Evolutionary conservation across 257 asterid genomes (phyloP).

Genomic region (Scutellaria minor): DNA sequence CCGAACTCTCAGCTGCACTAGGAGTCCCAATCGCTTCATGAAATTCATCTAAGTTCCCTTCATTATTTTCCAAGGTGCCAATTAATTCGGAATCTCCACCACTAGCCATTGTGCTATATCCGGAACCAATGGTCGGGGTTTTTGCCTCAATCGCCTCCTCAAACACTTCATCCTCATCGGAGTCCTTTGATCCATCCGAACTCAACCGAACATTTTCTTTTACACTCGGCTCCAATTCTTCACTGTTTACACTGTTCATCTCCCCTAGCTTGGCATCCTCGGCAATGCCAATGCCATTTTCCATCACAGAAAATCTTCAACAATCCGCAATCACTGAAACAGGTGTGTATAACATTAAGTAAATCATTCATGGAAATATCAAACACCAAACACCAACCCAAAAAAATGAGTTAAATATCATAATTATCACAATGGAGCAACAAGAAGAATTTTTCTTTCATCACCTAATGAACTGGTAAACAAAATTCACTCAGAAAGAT

Average conservation of each 20-base stretch:
- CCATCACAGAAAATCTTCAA: conserved; percentile 59
- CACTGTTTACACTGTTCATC: conserved; percentile 42
- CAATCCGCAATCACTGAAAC: conserved; percentile 47
- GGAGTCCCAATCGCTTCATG: conserved; percentile 49
- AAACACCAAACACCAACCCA: conserved; percentile 3
- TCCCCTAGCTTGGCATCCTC: conserved; percentile 50
- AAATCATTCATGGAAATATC: not conserved
- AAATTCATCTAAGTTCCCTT: conserved; percentile 36
- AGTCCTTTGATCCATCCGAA: conserved; percentile 45
- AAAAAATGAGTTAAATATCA: not conserved
- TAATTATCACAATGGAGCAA: not conserved
- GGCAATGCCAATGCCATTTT: conserved; percentile 54
- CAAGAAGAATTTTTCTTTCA: not conserved
- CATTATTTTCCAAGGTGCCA: conserved; percentile 41
- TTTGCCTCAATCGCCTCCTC: conserved; percentile 60
- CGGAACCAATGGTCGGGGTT: conserved; percentile 36
- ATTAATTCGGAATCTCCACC: conserved; percentile 34
- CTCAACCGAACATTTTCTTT: conserved; percentile 41
- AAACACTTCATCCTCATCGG: conserved; percentile 53
- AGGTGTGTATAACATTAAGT: conserved; percentile 7
- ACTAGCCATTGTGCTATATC: conserved; percentile 19
- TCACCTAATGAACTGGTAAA: conserved; percentile 2
- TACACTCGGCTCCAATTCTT: conserved; percentile 31
- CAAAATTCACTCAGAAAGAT: not conserved
- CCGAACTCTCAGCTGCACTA: conserved; percentile 29